phyloP scores from a whole-genome alignment of 768 basidiomycete species.

The Russula emetica region DNA sequence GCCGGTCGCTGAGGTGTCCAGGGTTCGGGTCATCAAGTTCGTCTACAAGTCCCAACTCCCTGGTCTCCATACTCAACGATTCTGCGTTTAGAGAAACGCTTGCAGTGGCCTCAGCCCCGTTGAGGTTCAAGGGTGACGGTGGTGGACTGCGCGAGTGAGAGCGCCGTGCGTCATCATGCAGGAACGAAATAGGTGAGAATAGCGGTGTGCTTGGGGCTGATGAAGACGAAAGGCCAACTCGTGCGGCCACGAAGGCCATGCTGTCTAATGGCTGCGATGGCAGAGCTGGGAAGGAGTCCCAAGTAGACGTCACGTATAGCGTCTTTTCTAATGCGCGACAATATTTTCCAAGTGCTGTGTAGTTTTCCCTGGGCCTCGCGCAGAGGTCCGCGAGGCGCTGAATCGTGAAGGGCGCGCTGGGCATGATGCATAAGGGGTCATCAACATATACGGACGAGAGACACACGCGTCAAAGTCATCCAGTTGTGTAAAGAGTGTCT shows the following conservation, averaged over 20 bases:
- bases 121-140: slow-evolving; percentile 63
- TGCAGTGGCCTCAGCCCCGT: slow-evolving; percentile 36
- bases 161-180: slow-evolving; percentile 77
- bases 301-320: slow-evolving; percentile 77
- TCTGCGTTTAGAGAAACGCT: slow-evolving; percentile 32
- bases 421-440: slow-evolving; percentile 30
- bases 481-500: slow-evolving; percentile 55
- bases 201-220: slow-evolving; percentile 72
- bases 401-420: slow-evolving; percentile 77
- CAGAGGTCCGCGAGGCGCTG: slow-evolving; percentile 86
- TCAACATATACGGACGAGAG: slow-evolving; percentile 8
- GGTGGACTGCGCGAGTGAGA: slow-evolving; percentile 78
- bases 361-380: slow-evolving; percentile 61
- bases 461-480: slow-evolving; percentile 73
- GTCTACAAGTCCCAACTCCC: slow-evolving; percentile 73
- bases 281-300: slow-evolving; percentile 67
- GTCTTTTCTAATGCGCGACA: slow-evolving; percentile 81
- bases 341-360: slow-evolving; percentile 79
- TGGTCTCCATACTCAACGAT: slow-evolving; percentile 39
- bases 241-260: slow-evolving; percentile 33
- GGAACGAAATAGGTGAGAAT: slow-evolving; percentile 84
- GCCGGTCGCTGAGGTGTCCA: slow-evolving; percentile 79
- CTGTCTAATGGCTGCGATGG: slow-evolving; percentile 36
- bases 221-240: slow-evolving; percentile 45
- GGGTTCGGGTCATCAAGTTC: slow-evolving; percentile 82